phyloP scores from a whole-genome alignment of 2,329 filamentous ascomycete species.

The Cadophora sp. region DNA sequence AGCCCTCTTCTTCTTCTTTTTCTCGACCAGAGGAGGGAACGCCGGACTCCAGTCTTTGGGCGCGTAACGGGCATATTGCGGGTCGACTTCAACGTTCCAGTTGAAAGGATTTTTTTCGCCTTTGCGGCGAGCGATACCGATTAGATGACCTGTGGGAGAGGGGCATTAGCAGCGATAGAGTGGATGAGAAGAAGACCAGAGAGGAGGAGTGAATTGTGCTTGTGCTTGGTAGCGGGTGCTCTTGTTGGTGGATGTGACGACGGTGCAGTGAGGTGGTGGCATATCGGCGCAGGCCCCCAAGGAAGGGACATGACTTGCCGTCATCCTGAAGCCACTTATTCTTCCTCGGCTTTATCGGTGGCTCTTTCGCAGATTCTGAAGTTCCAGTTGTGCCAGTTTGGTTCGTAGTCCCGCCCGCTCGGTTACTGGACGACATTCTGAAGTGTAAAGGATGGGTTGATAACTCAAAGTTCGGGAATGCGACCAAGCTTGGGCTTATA shows the following conservation, averaged over 20 bases:
- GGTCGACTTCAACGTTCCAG: conserved; percentile 1
- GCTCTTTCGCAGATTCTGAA: neutral
- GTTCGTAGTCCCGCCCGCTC: neutral
- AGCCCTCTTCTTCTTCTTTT: conserved; percentile 1
- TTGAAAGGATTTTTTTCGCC: conserved; percentile 12
- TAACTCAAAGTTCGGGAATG: neutral
- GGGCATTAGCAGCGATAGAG: neutral
- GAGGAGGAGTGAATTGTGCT: no score
- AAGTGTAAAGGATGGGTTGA: neutral
- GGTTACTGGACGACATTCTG: neutral
- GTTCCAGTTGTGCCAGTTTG: neutral
- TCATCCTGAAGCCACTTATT: conserved; percentile 7
- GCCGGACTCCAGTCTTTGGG: neutral
- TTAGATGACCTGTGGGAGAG: neutral
- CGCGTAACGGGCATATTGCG: neutral
- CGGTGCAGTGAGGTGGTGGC: no score
- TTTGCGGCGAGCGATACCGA: conserved; percentile 14
- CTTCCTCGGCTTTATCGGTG: neutral
- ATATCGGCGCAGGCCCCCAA: neutral
- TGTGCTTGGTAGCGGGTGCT: no score
- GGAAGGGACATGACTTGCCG: neutral
- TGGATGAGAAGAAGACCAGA: no score
- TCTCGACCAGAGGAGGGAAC: neutral
- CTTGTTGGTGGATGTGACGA: no score
- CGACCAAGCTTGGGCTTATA: neutral